Base-by-base conservation (phyloP, 202 grass and related monocot species). In the Setaria italica region DNA sequence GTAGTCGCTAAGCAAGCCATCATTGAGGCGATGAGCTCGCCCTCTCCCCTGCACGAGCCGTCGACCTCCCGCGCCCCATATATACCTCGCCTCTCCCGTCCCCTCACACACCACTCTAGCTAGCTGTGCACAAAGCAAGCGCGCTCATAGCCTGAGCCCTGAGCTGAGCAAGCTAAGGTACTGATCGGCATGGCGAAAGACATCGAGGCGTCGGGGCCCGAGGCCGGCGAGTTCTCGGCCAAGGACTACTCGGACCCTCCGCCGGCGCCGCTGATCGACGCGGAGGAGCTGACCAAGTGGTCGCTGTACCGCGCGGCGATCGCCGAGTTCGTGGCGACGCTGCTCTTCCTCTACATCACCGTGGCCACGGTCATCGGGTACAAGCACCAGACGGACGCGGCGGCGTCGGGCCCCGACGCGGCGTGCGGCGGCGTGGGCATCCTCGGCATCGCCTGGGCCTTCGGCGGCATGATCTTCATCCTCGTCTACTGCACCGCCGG, bases 401-500 rank as follows among this genome's bases (percentile, higher is more conserved):
- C 10, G 9, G 45, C 35, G 43, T 64, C 50, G 85, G 45, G 14
- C 60, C 16, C 89, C 51, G 89, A 93, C 62, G 88, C 87, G 29
- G 84, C 86, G 14, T 97, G 95, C 70, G 82, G 87, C 85, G 92
- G 95, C 78, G 95, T 97, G 11, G 95, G 95, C 76, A 67, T 94
- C 86, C 92, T 97, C 72, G 95, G 95, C 78, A 97, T 97, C 73
- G 95, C 95, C 0, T 97, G 95, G 95, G 87, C 95, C 60, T 97
- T 97, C 87, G 95, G 95, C 13, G 95, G 95, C 87, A 97, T 97
- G 95, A 97, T 97, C 82, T 97, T 97, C 77, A 79, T 97, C 82
- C 95, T 97, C 41, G 95, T 97, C 42, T 97, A 97, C 88, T 97
- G 95, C 90, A 97, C 90, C 78, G 95, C 95, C 47, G 95, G 95